Conservation (phyloP, 2,329 filamentous ascomycete genomes). For the Apiospora phragmitis region DNA sequence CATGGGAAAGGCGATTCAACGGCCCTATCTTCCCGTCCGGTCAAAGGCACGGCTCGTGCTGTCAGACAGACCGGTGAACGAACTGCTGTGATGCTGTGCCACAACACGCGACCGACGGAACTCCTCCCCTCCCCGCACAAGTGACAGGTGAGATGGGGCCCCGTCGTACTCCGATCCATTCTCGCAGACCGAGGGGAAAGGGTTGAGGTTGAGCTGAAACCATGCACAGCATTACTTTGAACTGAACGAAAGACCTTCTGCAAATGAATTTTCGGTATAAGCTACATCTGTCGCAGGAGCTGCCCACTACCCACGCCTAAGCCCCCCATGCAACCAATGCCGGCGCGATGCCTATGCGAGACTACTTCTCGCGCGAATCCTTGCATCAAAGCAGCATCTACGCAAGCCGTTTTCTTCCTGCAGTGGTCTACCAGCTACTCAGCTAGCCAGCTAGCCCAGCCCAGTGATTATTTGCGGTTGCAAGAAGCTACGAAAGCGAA, state of each 20-base stretch:
- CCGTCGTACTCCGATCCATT: not conserved
- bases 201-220: not conserved
- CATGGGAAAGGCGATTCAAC: not conserved
- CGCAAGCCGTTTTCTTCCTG: not conserved
- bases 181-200: not conserved
- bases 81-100: not conserved
- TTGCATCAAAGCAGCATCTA: not conserved
- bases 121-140: not conserved
- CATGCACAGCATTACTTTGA: not conserved
- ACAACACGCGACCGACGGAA: not conserved
- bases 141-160: not conserved
- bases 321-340: not conserved
- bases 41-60: constrained; percentile 5
- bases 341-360: not conserved
- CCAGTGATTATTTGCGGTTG: not conserved
- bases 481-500: not conserved
- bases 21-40: constrained; percentile 3
- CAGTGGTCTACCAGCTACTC: not conserved
- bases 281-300: not conserved
- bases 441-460: not conserved
- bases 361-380: not conserved
- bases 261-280: not conserved
- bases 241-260: not conserved
- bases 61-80: constrained; percentile 8
- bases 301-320: not conserved